A percentile compares a stretch with the other conserved stretches of the same genome.
phyloP scores from a whole-genome alignment of 768 basidiomycete genomes.

The Lyophyllum atratum region DNA sequence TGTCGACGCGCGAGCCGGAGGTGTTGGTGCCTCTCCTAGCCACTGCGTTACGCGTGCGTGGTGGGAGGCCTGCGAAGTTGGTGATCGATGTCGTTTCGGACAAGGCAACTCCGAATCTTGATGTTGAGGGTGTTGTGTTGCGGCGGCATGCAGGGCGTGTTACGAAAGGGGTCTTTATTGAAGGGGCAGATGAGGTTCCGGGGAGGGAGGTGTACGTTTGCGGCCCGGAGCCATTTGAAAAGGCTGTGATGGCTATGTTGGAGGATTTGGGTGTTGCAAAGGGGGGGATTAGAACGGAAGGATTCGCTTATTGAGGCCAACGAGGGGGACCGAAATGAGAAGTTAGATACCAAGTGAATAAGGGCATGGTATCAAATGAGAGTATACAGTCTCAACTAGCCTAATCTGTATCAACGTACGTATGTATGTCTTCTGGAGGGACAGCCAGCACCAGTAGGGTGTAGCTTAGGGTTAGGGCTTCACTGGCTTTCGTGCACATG shows the following conservation, averaged over 20 bases:
- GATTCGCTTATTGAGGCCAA: slow-evolving; percentile 42
- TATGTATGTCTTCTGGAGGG: too few species aligned
- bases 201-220: slow-evolving; percentile 46
- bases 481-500: background rate
- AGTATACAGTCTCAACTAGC: too few species aligned
- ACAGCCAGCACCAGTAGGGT: too few species aligned
- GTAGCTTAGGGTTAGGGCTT: background rate
- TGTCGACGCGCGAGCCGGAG: slow-evolving; percentile 57
- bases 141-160: slow-evolving; percentile 24
- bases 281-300: slow-evolving; percentile 35
- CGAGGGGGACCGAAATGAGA: too few species aligned
- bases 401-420: too few species aligned
- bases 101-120: slow-evolving; percentile 9
- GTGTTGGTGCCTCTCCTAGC: slow-evolving; percentile 47
- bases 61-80: slow-evolving; percentile 20
- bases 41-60: slow-evolving; percentile 21
- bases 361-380: too few species aligned
- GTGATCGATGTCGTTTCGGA: slow-evolving; percentile 43
- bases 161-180: slow-evolving; percentile 17
- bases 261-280: slow-evolving; percentile 34
- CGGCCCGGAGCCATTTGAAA: slow-evolving; percentile 50
- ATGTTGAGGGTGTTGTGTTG: slow-evolving; percentile 10
- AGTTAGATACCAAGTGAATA: too few species aligned
- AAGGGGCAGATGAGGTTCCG: slow-evolving; percentile 14
- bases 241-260: slow-evolving; percentile 34